Evolutionary conservation across 1,284 basidiomycete species (phyloP), one percentile per base, ranked within the genome.

Genomic region (Cerrena zonata): DNA sequence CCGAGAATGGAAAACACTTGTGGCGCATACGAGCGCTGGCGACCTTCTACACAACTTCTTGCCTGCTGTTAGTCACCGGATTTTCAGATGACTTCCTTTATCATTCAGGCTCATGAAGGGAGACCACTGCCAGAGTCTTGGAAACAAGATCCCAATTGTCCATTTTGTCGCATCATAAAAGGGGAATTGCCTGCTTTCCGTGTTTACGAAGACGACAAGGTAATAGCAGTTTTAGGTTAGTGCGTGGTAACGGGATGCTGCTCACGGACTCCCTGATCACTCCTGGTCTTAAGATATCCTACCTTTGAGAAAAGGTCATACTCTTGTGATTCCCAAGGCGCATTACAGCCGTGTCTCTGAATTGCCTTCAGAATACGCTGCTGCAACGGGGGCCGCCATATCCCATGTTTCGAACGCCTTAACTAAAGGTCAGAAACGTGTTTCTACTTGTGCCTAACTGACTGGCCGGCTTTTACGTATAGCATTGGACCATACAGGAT

Each of bases 181-280:
- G 69, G 73, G 11, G 73, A 79, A 44, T 55, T 71, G 4, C 69
- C 73, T 2, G 74, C 78, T 2, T 71, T 71, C 54, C 71, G 68
- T 36, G 65, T 88, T 1, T 86, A 77, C 61, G 85, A 89, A 62
- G 75, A 81, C 52, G 82, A 86, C 12, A 68, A 74, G 47, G 76
- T 83, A n/a, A 64, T 89, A 43, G 85, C 83, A 7, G 79, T 91
- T 50, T 71, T 90, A 58, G 86, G 84, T 80, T 45, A 25, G 56
- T 53, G 26, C 30, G 30, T 34, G 30, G 30, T 25, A 42, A 39
- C 37, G 44, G 34, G n/a, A 47, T 36, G 11, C 43, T 46, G 38
- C 48, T 41, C 5, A 25, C 25, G 38, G 4, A 15, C 36, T 13
- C 12, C 39, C 7, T 18, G 39, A 5, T 18, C 18, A 10, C 39